A percentile compares a stretch with the other conserved stretches of the same genome.
phyloP scores from a whole-genome alignment of 2,329 filamentous ascomycete genomes.

The Hysterium pulicare region DNA sequence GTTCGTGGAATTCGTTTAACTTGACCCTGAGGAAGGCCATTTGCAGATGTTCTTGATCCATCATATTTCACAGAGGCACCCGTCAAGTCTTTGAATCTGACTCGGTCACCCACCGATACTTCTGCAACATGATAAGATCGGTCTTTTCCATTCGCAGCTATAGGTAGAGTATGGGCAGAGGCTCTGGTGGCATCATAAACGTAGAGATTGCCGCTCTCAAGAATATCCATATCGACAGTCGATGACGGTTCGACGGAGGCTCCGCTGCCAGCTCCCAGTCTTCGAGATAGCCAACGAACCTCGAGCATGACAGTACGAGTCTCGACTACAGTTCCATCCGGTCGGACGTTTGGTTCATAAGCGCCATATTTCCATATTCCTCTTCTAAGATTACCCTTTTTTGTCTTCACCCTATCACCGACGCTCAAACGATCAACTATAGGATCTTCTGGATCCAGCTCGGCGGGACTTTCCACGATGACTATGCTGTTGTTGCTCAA shows the following conservation, averaged over 20 bases:
- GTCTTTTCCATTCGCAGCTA: conserved; percentile 20
- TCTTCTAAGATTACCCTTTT: conserved; percentile 50
- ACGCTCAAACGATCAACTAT: conserved; percentile 39
- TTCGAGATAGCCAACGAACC: conserved; percentile 53
- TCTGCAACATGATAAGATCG: conserved; percentile 36
- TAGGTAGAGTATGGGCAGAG: conserved; percentile 19
- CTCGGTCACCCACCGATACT: conserved; percentile 45
- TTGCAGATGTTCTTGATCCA: conserved; percentile 21
- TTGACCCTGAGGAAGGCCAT: conserved; percentile 37
- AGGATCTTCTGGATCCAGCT: conserved; percentile 37
- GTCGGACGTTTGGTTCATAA: conserved; percentile 49
- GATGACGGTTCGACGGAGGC: conserved; percentile 26
- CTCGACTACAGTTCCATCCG: conserved; percentile 52
- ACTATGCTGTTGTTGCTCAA: conserved; percentile 55
- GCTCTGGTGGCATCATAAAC: conserved; percentile 42
- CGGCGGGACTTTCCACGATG: conserved; percentile 46
- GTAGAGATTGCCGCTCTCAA: conserved; percentile 41
- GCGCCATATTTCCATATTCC: conserved; percentile 53
- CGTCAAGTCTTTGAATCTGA: conserved; percentile 54
- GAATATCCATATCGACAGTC: conserved; percentile 35
- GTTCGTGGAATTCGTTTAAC: conserved; percentile 45
- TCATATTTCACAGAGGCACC: conserved; percentile 53
- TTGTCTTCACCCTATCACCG: conserved; percentile 51
- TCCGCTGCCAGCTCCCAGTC: conserved; percentile 28
- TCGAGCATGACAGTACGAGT: conserved; percentile 45